A percentile compares a stretch with the other conserved stretches of the same genome.
Conservation (phyloP, 768 basidiomycete genomes). For the Hemileccinum impolitum region DNA sequence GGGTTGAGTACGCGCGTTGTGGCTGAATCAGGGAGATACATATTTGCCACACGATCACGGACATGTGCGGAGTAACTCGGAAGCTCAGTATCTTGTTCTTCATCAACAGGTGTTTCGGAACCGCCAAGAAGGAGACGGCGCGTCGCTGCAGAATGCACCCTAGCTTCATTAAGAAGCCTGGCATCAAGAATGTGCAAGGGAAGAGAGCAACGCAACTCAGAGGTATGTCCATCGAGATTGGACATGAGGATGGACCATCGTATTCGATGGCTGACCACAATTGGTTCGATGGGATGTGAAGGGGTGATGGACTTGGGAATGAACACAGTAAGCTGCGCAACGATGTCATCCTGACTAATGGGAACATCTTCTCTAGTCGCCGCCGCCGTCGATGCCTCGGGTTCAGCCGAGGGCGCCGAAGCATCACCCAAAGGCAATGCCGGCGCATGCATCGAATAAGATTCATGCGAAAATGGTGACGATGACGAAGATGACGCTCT, state of each 20-base stretch:
- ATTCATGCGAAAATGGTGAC: constrained; percentile 17
- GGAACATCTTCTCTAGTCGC: constrained; percentile 17
- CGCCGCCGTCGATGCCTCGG: constrained; percentile 6
- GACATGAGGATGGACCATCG: constrained; percentile 75
- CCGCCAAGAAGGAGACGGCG: constrained; percentile 50
- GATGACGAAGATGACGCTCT: constrained; percentile 11
- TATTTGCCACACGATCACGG: constrained; percentile 82
- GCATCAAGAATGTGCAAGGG: constrained; percentile 82
- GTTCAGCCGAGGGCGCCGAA: constrained; percentile 5
- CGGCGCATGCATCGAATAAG: neutral
- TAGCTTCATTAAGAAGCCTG: constrained; percentile 71
- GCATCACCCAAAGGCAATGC: neutral
- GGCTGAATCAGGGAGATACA: constrained; percentile 63
- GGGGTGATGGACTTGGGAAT: constrained; percentile 65
- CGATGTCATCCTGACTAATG: constrained; percentile 44
- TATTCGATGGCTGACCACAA: constrained; percentile 73
- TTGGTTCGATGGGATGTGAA: constrained; percentile 72
- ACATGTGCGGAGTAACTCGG: constrained; percentile 90
- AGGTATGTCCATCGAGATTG: constrained; percentile 89
- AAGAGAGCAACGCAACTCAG: constrained; percentile 91
- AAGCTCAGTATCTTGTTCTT: constrained; percentile 68
- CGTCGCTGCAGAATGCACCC: constrained; percentile 66
- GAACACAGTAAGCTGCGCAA: constrained; percentile 56
- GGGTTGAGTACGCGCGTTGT: constrained; percentile 64
- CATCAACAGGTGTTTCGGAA: constrained; percentile 35